Conservation (phyloP, 441 rosid genomes). For the Melastoma candidum region DNA sequence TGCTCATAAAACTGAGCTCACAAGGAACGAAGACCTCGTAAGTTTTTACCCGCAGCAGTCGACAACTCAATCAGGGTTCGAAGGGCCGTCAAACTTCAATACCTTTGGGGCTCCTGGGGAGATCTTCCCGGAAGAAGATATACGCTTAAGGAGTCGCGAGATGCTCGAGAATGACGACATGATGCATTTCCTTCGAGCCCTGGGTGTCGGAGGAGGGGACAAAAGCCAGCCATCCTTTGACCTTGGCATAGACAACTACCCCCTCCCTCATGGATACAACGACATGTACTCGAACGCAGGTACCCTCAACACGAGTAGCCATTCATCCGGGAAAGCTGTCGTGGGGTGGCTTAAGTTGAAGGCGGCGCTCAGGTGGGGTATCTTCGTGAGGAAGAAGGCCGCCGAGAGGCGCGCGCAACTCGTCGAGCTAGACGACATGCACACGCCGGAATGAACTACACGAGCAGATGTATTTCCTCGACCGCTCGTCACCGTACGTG, state of each 20-base stretch:
- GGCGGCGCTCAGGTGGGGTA: conserved; percentile 7
- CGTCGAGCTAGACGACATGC: conserved; percentile 5
- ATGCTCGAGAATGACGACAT: conserved; percentile 5
- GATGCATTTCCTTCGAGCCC: conserved; percentile 8
- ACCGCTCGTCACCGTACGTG: too few relatives aligned
- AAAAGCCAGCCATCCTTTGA: background rate
- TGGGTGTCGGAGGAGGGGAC: conserved; percentile 1
- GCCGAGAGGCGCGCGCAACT: conserved; percentile 6
- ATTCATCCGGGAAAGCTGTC: conserved; percentile 6
- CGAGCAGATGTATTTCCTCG: too few relatives aligned
- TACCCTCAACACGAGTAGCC: background rate
- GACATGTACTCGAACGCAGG: background rate
- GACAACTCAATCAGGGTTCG: background rate
- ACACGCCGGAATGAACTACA: background rate
- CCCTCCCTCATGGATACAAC: background rate
- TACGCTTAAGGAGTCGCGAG: conserved; percentile 4
- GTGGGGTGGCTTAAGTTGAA: conserved; percentile 9
- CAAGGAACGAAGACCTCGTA: background rate
- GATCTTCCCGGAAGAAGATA: conserved; percentile 1
- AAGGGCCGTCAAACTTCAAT: conserved; percentile 1
- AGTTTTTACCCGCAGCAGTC: background rate
- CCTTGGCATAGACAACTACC: background rate
- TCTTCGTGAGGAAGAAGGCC: conserved; percentile 8
- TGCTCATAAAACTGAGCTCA: background rate
- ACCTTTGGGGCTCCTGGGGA: conserved; percentile 5